Base-by-base conservation (phyloP, 2,329 filamentous ascomycete genomes). In the Sporothrix pallida region DNA sequence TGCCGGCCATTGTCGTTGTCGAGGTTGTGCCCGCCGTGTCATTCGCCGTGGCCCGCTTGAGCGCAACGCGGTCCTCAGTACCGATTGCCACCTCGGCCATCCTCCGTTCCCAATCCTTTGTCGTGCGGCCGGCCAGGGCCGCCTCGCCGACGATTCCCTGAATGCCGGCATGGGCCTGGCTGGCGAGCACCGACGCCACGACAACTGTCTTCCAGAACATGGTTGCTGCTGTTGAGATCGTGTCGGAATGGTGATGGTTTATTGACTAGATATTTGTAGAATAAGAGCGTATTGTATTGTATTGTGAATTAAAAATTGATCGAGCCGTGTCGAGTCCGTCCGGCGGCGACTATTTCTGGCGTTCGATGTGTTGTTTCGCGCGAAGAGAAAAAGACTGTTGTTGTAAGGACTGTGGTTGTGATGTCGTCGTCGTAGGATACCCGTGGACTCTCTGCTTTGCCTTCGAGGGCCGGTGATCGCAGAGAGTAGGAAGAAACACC, bases 201-300 rank as follows among this genome's bases (percentile, higher is more conserved):
- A 83, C 75, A 68, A 78, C 75, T 44, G 78, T 78, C 74, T 79
- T 79, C 81, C 82, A 82, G 75, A 82, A 74, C 83, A 85, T 84
- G 44, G 75, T 80, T 77, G 46, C n/a, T 62, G 44, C 13, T 37
- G 13, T 17, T 8, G 7, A 37, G 54, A 37, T 15, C 2, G 23
- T 31, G 3, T 50, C 17, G 17, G 37, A 23, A 20, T 46, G 31
- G 31, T 7, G 31, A 37, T 37, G 31, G 31, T 23, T 5, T 5
- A 37, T 70, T 44, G 50, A 26, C 31, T 26, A 52, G 3, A 23
- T 37, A 62, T 5, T 31, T 23, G 50, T 46, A 4, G n/a, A n/a
- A n/a, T 37, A 69, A 48, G 20, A 46, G n/a, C 44, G 20, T 37
- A 37, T 2, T 37, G 31, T 37, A 37, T 37, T 37, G 31, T 37